phyloP scores from a whole-genome alignment of 805 yeast species.

The Jamesozyma jinghongensis region DNA sequence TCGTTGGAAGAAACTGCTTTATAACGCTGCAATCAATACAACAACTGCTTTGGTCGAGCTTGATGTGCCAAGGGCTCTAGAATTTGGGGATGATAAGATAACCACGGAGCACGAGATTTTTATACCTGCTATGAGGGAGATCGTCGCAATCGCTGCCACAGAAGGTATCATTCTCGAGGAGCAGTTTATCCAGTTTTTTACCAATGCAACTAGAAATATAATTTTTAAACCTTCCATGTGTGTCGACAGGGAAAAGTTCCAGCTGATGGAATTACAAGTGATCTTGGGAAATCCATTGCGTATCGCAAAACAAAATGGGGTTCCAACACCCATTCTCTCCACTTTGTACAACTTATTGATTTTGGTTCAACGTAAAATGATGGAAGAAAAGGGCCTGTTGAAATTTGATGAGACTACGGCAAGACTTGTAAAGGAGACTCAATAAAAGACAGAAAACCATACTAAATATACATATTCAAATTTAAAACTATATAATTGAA shows the following conservation, averaged over 20 bases:
- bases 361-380: conserved; percentile 51
- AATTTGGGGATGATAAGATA: conserved; percentile 33
- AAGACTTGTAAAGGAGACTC: conserved; percentile 1
- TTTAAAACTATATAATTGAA: too few relatives aligned
- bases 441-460: too few relatives aligned
- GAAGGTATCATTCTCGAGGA: conserved; percentile 48
- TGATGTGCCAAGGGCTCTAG: conserved; percentile 44
- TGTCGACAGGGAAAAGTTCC: conserved; percentile 51
- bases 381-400: conserved; percentile 45
- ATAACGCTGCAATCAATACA: conserved; percentile 58
- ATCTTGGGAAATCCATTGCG: conserved; percentile 58
- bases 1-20: conserved; percentile 57
- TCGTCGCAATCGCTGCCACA: conserved; percentile 49
- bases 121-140: conserved; percentile 57
- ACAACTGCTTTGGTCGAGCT: conserved; percentile 47
- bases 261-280: conserved; percentile 60
- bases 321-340: conserved; percentile 50
- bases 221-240: conserved; percentile 62
- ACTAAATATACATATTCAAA: too few relatives aligned
- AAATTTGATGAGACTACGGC: conserved; percentile 13
- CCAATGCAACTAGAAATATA: conserved; percentile 44
- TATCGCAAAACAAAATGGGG: conserved; percentile 38
- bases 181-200: conserved; percentile 38
- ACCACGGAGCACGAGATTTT: conserved; percentile 28
- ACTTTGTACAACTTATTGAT: conserved; percentile 50